Evolutionary conservation across 306 rosid species (phyloP).

Genomic region (Vachellia collinsii): DNA sequence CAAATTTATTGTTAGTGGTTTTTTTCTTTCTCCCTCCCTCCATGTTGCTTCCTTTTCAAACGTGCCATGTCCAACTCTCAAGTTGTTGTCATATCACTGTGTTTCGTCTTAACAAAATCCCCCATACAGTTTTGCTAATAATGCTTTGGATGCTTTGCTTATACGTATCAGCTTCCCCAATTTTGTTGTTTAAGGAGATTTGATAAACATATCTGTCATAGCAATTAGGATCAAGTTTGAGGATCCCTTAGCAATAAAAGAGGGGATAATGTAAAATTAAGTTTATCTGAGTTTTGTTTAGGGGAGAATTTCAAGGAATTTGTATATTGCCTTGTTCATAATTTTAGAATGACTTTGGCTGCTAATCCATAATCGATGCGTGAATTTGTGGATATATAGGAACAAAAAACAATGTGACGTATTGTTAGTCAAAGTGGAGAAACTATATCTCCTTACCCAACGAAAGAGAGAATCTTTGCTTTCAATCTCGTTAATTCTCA

Average conservation of each 20-base stretch:
- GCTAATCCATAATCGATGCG: neutral
- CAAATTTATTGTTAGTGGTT: neutral
- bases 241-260: neutral
- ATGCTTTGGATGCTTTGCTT: slow-evolving; percentile 8
- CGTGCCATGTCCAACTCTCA: neutral
- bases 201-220: neutral
- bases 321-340: neutral
- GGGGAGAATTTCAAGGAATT: neutral
- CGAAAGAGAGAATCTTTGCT: neutral
- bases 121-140: neutral
- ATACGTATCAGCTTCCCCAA: neutral
- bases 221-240: neutral
- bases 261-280: neutral
- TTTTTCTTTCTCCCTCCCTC: neutral
- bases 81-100: neutral
- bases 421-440: neutral
- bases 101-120: neutral
- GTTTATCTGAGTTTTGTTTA: neutral
- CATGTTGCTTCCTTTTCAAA: neutral
- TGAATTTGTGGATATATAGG: neutral
- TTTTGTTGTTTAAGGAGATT: neutral
- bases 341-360: neutral
- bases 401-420: neutral
- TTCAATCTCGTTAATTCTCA: neutral
- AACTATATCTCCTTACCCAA: neutral